Percentiles rank a stretch among this genome's conserved stretches.
Evolutionary conservation across 768 basidiomycete species (phyloP).

Genomic region (Pilatotrama ljubarskyi): DNA sequence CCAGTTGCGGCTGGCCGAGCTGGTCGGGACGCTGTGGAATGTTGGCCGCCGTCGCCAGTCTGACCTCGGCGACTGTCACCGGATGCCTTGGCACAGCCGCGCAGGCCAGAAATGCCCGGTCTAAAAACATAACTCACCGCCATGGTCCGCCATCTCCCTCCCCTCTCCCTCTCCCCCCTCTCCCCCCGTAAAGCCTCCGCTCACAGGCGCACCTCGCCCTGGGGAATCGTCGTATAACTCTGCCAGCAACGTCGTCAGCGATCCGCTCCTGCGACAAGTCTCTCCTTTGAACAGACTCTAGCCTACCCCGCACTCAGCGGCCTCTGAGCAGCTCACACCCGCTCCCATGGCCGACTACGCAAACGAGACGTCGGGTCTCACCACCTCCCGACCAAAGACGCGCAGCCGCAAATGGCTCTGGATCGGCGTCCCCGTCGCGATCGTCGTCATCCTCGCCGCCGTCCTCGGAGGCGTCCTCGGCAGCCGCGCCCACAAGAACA

Average conservation of each 20-base stretch:
- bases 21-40: not conserved
- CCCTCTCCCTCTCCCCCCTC: not conserved
- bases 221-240: not conserved
- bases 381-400: conserved; percentile 57
- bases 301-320: conserved; percentile 7
- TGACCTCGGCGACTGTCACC: not conserved
- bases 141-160: not conserved
- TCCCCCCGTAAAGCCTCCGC: not conserved
- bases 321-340: conserved; percentile 32
- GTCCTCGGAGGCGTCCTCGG: conserved; percentile 83
- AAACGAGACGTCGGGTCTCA: conserved; percentile 66
- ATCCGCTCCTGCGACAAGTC: conserved; percentile 9
- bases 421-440: conserved; percentile 65
- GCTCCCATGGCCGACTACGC: conserved; percentile 62
- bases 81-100: conserved; percentile 8
- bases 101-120: conserved; percentile 8
- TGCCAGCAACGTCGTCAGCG: conserved; percentile 1
- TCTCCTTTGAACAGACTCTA: conserved; percentile 10
- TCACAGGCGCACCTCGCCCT: not conserved
- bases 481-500: conserved; percentile 51
- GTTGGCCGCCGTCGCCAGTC: too few relatives aligned
- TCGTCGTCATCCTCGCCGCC: conserved; percentile 63
- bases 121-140: conserved; percentile 8
- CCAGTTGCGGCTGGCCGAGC: not conserved
- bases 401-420: conserved; percentile 70